Base-by-base conservation (phyloP, 208 protist species). In the Leishmania amazonensis region DNA sequence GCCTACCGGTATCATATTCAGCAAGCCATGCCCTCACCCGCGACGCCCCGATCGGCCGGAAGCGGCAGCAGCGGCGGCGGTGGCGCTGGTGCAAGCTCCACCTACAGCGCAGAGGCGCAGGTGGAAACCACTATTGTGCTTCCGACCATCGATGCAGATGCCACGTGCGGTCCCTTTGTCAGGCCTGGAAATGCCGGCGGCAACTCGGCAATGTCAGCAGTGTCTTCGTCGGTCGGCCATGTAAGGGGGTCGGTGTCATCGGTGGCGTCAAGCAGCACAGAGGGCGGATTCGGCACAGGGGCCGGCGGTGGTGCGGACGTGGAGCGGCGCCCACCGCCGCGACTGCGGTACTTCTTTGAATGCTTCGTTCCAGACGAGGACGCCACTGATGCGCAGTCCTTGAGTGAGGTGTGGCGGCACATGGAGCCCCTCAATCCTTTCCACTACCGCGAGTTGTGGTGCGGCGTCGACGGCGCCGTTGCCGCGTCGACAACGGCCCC, bases 81-180 rank as follows among this genome's bases (percentile, higher is more conserved):
- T 38, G 8, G 28, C 47, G 76, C 19, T 57, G 73, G 77, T 24
- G 45, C 54, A 35, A 47, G 5, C 38, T 40, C 75, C 28, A 47
- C 35, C 3, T 57, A 70, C 53, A 19, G n/a, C 24, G 28, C 49
- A 53, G 80, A 81, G 38, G 53, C 76, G 72, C 68, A 24, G 24
- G 24, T 31, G 7, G 31, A 65, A 35, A 73, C 67, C n/a, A 40
- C 87, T 54, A 80, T 95, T 54, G 85, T 94, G 4, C 81, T 95
- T 17, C 93, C 93, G 0, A 96, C 91, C 81, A 92, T 95, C 64
- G 93, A 96, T 75, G 88, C 92, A 0, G 88, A 94, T 75, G 68
- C 87, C 3, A 67, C 88, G 24, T 94, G 90, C 72, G 82, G 86
- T 24, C 90, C 90, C 0, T 83, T 76, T 24, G 35, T 73, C 67